Evolutionary conservation across 2,329 filamentous ascomycete species (phyloP), one percentile per base, ranked within the genome.

Genomic region (Teratosphaeria epicoccoides): DNA sequence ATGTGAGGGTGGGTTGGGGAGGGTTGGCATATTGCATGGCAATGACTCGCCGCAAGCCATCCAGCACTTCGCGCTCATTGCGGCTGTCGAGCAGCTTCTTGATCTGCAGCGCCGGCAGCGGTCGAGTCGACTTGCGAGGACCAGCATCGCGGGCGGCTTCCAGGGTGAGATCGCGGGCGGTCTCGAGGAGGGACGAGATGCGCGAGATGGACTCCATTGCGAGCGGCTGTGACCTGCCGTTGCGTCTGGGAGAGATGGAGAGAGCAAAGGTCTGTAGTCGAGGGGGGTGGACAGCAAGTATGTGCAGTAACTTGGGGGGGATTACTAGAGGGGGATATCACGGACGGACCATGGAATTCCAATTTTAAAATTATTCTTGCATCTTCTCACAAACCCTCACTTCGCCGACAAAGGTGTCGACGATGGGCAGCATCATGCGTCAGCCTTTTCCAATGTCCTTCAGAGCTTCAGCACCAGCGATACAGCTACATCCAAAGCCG

Each of bases 21-120:
- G 88, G 85, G 66, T 91, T 86, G 63, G 86, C 83, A 73, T 96
- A 97, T 82, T 95, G 95, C 85, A 97, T 91, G 66, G 88, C 84
- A 60, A 94, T 85, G 65, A 97, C 88, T 65, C 84, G 84, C 59
- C 89, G 85, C 70, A 98, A 71, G 46, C 93, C 93, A 63, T 98
- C 93, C 25, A 97, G 77, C 10, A 97, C 84, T 59, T 98, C 93
- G 60, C 89, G 81, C 61, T 98, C 93, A 75, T 86, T 87, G 58
- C 93, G 83, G 66, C 90, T 96, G 70, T 97, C 93, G 57, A 98
- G 78, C 17, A 97, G 80, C 73, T 91, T 95, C 76, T 94, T 94
- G 66, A 97, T 85, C 72, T 96, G 89, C 53, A 80, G 76, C n/a
- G 83, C 79, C 54, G 90, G 85, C 57, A 93, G 73, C 45, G 82